Evolutionary conservation across 2,329 filamentous ascomycete genomes (phyloP).

Genomic region (Clonostachys chloroleuca): DNA sequence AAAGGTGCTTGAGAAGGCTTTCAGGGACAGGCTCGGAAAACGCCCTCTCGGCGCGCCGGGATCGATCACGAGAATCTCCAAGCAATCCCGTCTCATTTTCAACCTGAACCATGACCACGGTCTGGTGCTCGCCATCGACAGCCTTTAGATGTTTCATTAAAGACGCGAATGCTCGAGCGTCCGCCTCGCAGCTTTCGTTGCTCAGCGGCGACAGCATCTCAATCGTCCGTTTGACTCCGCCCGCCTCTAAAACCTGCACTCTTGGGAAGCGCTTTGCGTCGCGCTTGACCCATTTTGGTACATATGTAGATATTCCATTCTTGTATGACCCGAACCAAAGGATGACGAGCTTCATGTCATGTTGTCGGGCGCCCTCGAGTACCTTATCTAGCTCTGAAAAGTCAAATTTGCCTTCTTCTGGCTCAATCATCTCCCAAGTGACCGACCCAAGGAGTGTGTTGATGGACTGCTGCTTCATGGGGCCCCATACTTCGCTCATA

Average conservation of each 20-base stretch:
- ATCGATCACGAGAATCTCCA: slow-evolving; percentile 45
- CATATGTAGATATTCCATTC: slow-evolving; percentile 28
- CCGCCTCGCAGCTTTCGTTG: slow-evolving; percentile 12
- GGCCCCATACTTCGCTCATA: slow-evolving; percentile 21
- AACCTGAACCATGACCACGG: slow-evolving; percentile 53
- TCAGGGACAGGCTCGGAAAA: slow-evolving; percentile 27
- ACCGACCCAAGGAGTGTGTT: slow-evolving; percentile 29
- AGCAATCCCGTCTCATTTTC: slow-evolving; percentile 50
- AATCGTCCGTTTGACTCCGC: slow-evolving; percentile 7
- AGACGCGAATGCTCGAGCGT: slow-evolving; percentile 20
- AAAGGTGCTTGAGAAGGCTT: slow-evolving; percentile 16
- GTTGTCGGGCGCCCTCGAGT: slow-evolving; percentile 19
- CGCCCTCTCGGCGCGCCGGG: slow-evolving; percentile 27
- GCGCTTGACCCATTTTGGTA: slow-evolving; percentile 24
- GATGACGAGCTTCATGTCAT: slow-evolving; percentile 25
- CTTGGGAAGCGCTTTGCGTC: slow-evolving; percentile 27
- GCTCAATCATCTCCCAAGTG: slow-evolving; percentile 30
- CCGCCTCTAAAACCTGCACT: slow-evolving; percentile 9
- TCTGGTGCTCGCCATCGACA: slow-evolving; percentile 37
- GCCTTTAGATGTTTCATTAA: slow-evolving; percentile 26
- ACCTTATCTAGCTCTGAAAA: slow-evolving; percentile 26
- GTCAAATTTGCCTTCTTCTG: slow-evolving; percentile 23
- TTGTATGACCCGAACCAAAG: slow-evolving; percentile 33
- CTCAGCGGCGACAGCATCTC: slow-evolving; percentile 11
- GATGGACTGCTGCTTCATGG: slow-evolving; percentile 22